Base-by-base conservation (phyloP, 495 filamentous ascomycete species). In the Astrothelium subdiscretum region DNA sequence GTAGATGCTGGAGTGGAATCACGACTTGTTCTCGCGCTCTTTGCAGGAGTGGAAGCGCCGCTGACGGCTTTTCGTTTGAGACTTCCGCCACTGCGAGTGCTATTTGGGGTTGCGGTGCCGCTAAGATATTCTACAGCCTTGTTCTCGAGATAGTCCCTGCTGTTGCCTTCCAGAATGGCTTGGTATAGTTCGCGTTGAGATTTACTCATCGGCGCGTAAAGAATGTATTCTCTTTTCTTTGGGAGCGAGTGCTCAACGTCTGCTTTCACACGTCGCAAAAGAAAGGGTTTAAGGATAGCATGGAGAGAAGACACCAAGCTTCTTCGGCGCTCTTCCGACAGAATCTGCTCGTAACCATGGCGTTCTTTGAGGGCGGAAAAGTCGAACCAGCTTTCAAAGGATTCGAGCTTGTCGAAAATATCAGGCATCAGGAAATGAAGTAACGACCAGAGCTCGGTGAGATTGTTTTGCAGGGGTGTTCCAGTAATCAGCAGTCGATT, bases 321-420 rank as follows among this genome's bases (percentile, higher is more conserved):
- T 57, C 88, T 83, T 72, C 91, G 92, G 61, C 85, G 82, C 62
- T 92, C 83, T 70, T 92, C 87, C 48, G 82, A 81, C 18, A 92
- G 78, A 66, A 91, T 86, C 57, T 89, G 80, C 42, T 85, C 80
- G 26, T 86, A 85, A 2, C 85, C 85, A 27, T 78, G 78, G 63
- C 82, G 82, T 60, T 95, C 90, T 62, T 92, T 81, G 3, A 97
- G 77, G 6, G 88, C 91, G 0, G 87, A 90, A 66, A 98, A 98
- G 69, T 98, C 92, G 66, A 98, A 98, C 90, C 91, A 96, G 35
- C 82, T 83, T 72, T 97, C 89, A 64, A 98, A 98, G 12, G 87
- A 85, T 64, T 89, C 85, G 69, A 92, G 84, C 70, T 95, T 87
- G 62, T 89, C 84, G 69, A 98, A 98, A 42, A 96, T 90, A 42